Evolutionary conservation across 345 rosid species (phyloP), one percentile per base, ranked within the genome.

Genomic region (Ceriops tagal): DNA sequence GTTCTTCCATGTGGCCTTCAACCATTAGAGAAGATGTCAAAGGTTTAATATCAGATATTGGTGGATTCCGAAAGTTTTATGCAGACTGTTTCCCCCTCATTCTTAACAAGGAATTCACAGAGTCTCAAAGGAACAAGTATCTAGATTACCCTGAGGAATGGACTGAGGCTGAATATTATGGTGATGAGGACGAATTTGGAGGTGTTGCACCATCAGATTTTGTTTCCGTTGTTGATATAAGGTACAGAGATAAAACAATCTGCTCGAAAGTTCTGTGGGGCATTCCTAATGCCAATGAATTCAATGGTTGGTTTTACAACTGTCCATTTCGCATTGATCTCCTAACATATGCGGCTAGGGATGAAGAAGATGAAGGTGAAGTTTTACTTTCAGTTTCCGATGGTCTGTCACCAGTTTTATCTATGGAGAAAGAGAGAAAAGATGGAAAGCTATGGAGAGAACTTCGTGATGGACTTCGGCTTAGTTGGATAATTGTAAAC

Each of bases 401-500:
- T 69, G 95, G 91, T 55, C 81, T 89, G 30, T 88, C 91, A 15
- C 85, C 82, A 1, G 75, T 89, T 73, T 43, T 72, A 68, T 89
- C 91, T 2, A 81, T 89, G 87, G 91, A 89, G 67, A 82, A 78
- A 61, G 95, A 89, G 64, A 81, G 95, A 56, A 87, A 87, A 73
- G 91, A 86, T 63, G 95, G 95, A 28, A 89, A 83, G 64, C 81
- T 89, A 30, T 89, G 95, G 95, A 81, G 63, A 51, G 95, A 85
- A 79, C 91, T 89, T 18, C 71, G 85, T 5, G 89, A 87, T 58
- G 87, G 88, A 34, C 83, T 89, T 43, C 74, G 85, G 68, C 88
- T 89, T 27, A 89, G 91, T 76, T 89, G 95, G 95, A 89, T 89
- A 64, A 81, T 89, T 8, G 95, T 89, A 30, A 89, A 89, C 80